Evolutionary conservation across 192 early-diverging fungal genomes (phyloP).

Genomic region (Spizellomyces punctatus): DNA sequence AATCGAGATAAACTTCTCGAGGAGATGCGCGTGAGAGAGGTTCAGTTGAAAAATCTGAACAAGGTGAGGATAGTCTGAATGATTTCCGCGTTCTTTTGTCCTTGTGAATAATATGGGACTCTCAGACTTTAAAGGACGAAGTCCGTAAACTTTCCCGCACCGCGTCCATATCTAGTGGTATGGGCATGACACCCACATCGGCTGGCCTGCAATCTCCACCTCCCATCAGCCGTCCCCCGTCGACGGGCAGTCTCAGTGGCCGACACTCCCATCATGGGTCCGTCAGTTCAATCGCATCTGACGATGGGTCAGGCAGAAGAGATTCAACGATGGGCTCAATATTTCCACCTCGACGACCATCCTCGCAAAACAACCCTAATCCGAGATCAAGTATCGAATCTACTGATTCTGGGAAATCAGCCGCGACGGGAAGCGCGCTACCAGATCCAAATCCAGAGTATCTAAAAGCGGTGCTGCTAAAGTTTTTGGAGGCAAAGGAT

Average conservation of each 20-base stretch:
- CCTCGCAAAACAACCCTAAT: constrained; percentile 1
- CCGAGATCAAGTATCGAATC: background rate
- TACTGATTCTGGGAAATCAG: background rate
- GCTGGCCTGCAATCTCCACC: constrained; percentile 22
- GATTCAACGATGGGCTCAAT: background rate
- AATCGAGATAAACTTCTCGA: constrained; percentile 62
- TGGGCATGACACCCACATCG: constrained; percentile 17
- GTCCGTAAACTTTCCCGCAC: constrained; percentile 66
- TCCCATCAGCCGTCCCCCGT: constrained; percentile 30
- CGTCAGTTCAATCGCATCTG: constrained; percentile 8
- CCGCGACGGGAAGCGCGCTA: background rate
- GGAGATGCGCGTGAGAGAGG: constrained; percentile 68
- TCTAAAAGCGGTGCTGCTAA: constrained; percentile 70
- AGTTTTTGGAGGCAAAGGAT: constrained; percentile 73
- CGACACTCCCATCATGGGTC: constrained; percentile 25
- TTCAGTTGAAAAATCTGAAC: constrained; percentile 69
- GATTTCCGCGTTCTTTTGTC: background rate
- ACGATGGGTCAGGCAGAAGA: background rate
- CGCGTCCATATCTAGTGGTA: constrained; percentile 26
- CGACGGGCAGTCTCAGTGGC: constrained; percentile 1
- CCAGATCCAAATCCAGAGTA: constrained; percentile 69
- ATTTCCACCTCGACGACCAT: background rate
- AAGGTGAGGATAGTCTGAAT: constrained; percentile 54
- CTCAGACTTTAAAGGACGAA: constrained; percentile 74
- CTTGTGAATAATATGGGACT: constrained; percentile 21